Evolutionary conservation across 2,329 filamentous ascomycete genomes (phyloP).

Genomic region (Ophiostoma himal-ulmi): DNA sequence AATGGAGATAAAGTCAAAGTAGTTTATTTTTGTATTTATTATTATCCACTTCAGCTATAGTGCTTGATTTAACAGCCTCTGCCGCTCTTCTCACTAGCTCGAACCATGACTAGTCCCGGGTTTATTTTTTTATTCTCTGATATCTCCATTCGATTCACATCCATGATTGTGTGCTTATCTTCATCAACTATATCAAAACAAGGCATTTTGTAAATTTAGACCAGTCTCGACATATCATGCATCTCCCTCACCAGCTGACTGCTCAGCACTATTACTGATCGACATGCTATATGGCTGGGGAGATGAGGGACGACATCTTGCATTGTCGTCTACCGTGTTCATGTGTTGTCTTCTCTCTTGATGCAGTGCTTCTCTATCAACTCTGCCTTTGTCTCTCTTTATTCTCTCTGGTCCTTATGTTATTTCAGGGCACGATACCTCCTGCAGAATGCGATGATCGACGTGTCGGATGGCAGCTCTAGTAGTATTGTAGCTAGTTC

Average conservation of each 20-base stretch:
- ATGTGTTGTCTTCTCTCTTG: too few species aligned
- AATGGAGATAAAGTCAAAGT: background rate
- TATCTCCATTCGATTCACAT: too few species aligned
- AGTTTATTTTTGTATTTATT: background rate
- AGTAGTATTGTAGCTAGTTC: background rate
- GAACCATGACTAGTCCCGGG: too few species aligned
- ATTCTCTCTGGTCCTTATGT: background rate
- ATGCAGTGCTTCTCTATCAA: background rate
- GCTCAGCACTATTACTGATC: background rate
- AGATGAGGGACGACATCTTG: background rate
- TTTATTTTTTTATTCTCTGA: too few species aligned
- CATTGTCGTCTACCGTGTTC: background rate
- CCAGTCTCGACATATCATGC: background rate
- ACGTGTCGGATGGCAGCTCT: background rate
- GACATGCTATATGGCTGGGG: background rate
- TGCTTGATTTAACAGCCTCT: too few species aligned
- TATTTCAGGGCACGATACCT: conserved; percentile 1
- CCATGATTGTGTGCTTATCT: too few species aligned
- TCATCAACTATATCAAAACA: too few species aligned
- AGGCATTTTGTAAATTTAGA: too few species aligned
- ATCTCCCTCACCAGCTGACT: background rate
- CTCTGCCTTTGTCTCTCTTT: background rate
- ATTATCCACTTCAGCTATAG: too few species aligned
- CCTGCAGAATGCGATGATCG: background rate
- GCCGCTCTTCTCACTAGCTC: too few species aligned